Base-by-base conservation (phyloP, 176 grass and related monocot species). In the Rhynchospora pubera region DNA sequence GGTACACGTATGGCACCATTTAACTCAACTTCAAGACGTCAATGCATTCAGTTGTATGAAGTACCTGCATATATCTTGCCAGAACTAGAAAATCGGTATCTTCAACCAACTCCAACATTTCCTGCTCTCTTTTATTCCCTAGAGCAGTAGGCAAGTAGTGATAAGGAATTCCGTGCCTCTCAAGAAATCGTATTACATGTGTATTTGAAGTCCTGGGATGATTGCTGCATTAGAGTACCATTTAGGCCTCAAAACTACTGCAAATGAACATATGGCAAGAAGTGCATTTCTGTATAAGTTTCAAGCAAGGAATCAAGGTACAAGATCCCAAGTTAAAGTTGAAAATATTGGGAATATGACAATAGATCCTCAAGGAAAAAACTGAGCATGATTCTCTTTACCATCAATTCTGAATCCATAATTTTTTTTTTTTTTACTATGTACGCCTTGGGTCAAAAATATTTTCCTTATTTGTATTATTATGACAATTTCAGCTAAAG, bases 41-140 rank as follows among this genome's bases (percentile, higher is more conserved):
- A 26, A 75, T 52, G 12, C 5, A 30, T 53, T 15, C 30, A 53
- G 30, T 76, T 76, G 72, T 13, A 55, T 28, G 0, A 28, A 53
- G 50, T 90, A 97, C 95, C 95, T 97, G 92, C 95, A 97, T 97
- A 74, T 97, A 97, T 91, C 95, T 94, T 75, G 95, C 95, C 43
- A 97, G 87, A 9, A 97, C 92, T 15, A 89, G 81, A 91, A 97
- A 97, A 93, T 97, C 85, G 45, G 95, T 94, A 61, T 79, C 72
- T 57, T 91, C 65, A 86, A 92, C 84, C 85, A 97, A 85, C 19
- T 88, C 85, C 44, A 97, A 62, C 52, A 97, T 97, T 34, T 94
- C 94, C 81, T 90, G 62, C 78, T 97, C 91, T 46, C 87, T 84
- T 91, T 92, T 92, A 85, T 94, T 92, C 30, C 78, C 90, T 11